phyloP scores from a whole-genome alignment of 75 land plant genomes.

The Cupressus sempervirens region DNA sequence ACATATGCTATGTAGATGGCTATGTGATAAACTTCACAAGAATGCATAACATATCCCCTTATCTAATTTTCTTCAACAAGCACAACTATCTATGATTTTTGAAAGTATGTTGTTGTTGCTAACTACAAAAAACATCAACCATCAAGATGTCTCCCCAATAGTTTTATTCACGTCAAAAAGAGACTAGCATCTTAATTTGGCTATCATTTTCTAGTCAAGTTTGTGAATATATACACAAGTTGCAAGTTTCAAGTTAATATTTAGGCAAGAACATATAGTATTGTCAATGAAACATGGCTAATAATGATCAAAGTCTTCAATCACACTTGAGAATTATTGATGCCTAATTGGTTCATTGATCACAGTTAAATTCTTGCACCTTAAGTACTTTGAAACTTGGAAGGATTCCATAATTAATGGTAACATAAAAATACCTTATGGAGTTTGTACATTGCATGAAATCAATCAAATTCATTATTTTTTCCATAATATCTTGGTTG shows the following conservation, averaged over 20 bases:
- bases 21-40: neutral
- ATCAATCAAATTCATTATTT: neutral
- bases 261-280: neutral
- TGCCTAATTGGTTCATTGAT: neutral
- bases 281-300: neutral
- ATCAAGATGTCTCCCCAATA: neutral
- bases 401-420: neutral
- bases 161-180: neutral
- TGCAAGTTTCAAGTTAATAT: neutral
- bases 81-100: neutral
- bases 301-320: neutral
- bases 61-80: neutral
- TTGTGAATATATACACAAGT: neutral
- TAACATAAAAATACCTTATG: neutral
- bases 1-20: neutral
- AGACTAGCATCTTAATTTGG: neutral
- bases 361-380: neutral
- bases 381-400: neutral
- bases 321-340: neutral
- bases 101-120: neutral
- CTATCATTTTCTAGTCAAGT: neutral
- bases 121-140: neutral
- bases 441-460: neutral
- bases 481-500: too few species aligned
- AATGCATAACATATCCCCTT: neutral